A percentile compares a stretch with the other conserved stretches of the same genome.
phyloP scores from a whole-genome alignment of 495 filamentous ascomycete species.

The Evernia prunastri region DNA sequence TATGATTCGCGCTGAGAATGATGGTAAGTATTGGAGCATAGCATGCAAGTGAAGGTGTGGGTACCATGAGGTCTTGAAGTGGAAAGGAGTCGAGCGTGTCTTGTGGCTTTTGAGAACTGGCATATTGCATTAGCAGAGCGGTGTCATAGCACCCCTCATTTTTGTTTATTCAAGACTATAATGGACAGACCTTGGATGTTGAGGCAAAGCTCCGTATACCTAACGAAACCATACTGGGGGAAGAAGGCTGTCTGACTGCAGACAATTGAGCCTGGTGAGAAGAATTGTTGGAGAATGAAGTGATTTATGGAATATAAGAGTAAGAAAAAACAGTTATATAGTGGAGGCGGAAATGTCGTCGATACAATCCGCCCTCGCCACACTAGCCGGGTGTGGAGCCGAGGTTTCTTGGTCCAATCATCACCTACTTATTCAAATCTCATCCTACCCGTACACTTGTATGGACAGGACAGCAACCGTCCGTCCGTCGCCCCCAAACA shows the following conservation, averaged over 20 bases:
- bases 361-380: not conserved
- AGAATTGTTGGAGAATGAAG: not conserved
- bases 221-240: slow-evolving; percentile 46
- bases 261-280: not conserved
- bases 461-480: too few relatives aligned
- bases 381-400: slow-evolving; percentile 4
- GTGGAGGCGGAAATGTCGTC: not conserved
- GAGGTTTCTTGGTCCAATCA: slow-evolving; percentile 11
- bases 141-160: slow-evolving; percentile 16
- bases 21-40: slow-evolving; percentile 30
- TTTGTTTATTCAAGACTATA: slow-evolving; percentile 20
- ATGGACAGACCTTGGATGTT: slow-evolving; percentile 45
- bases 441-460: too few relatives aligned
- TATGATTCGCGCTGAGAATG: slow-evolving; percentile 63
- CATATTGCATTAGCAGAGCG: slow-evolving; percentile 23
- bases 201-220: slow-evolving; percentile 55
- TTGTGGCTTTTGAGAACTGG: slow-evolving; percentile 43
- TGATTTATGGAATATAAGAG: not conserved
- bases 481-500: too few relatives aligned
- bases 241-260: not conserved
- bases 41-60: slow-evolving; percentile 29
- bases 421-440: not conserved
- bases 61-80: slow-evolving; percentile 64
- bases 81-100: slow-evolving; percentile 67
- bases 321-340: not conserved